These are phyloP conservation scores for Daedaleopsis sinensis DNA, from an alignment of 768 basidiomycete species.

Conservation along the genomic window DNA sequence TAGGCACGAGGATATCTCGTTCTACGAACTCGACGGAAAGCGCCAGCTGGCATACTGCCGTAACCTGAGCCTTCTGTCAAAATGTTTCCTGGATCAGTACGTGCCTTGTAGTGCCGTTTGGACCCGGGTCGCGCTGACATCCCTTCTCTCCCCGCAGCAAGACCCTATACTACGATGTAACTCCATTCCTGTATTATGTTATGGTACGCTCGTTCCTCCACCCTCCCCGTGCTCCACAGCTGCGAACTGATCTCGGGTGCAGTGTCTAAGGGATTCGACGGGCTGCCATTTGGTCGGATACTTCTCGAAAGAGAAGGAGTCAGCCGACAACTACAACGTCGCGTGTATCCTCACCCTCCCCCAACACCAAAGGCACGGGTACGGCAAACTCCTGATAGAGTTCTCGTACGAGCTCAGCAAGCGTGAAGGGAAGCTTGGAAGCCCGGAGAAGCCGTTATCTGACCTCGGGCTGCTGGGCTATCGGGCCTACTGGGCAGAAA, in stretches of 20 bases:
- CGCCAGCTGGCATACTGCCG: slow-evolving; percentile 96
- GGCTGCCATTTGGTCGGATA: slow-evolving; percentile 97
- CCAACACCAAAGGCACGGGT: slow-evolving; percentile 95
- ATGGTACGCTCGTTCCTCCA: slow-evolving; percentile 64
- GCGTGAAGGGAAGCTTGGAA: slow-evolving; percentile 92
- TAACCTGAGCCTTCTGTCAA: slow-evolving; percentile 94
- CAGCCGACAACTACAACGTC: slow-evolving; percentile 96
- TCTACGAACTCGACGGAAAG: slow-evolving; percentile 98
- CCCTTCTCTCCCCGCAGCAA: slow-evolving; percentile 58
- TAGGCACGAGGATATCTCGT: slow-evolving; percentile 94
- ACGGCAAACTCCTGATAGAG: slow-evolving; percentile 94
- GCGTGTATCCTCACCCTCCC: slow-evolving; percentile 99
- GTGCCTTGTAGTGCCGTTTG: slow-evolving; percentile 35
- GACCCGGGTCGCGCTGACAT: slow-evolving; percentile 20
- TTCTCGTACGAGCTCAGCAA: slow-evolving; percentile 98
- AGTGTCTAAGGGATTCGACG: slow-evolving; percentile 83
- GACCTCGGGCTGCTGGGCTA: slow-evolving; percentile 94
- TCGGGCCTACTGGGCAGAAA: slow-evolving; percentile 96
- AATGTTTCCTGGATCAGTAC: slow-evolving; percentile 98
- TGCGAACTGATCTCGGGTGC: slow-evolving; percentile 4
- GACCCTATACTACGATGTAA: slow-evolving; percentile 99
- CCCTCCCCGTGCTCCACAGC: background rate
- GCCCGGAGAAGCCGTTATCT: slow-evolving; percentile 95
- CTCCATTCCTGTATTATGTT: slow-evolving; percentile 99
- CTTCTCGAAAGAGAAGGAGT: slow-evolving; percentile 99